Evolutionary conservation across 352 stramenopile genomes (phyloP), one percentile per base, ranked within the genome.

Genomic region (Globisporangium splendens): DNA sequence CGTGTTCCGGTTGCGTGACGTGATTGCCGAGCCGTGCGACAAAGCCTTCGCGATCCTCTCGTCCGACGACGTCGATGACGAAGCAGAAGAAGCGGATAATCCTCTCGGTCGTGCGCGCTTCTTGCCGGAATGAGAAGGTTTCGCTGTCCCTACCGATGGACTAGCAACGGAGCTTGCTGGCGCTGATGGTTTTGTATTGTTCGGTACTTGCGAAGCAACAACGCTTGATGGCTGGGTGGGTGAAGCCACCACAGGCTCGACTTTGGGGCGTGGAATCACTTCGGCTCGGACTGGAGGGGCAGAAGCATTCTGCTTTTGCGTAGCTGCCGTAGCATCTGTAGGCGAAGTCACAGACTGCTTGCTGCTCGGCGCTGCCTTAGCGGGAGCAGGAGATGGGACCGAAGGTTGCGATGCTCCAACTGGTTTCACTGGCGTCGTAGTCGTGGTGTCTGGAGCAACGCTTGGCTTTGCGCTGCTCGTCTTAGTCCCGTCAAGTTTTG

Each of bases 81-180:
- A 6, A 8, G 28, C 28, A 1, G 28, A 35, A 35, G 28, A 35
- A 44, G 39, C 39, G 13, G 39, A 44, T 0, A 67, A 65, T 15
- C 62, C 66, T 20, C 24, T 56, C 20, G 50, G 50, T 17, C 72
- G 55, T 13, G 54, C 48, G 24, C 72, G 68, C 24, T 81, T 81
- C 54, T 69, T 81, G 15, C 65, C 47, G 21, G 42, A 60, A 21
- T 35, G 28, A 35, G 55, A 24, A 20, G 33, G 44, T 18, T 10
- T 22, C 4, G 55, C 15, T 12, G 50, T 22, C 12, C 52, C 65
- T 12, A 50, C 31, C 43, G 42, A n/a, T 4, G 39, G 39, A n/a
- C 17, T 68, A 0, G 54, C 20, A 17, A 13, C 14, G 8, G 46
- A n/a, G 47, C 18, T 43, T 38, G 57, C 24, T 35, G 39, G 11